Conservation (phyloP, 768 basidiomycete genomes). For the Mycena amicta region DNA sequence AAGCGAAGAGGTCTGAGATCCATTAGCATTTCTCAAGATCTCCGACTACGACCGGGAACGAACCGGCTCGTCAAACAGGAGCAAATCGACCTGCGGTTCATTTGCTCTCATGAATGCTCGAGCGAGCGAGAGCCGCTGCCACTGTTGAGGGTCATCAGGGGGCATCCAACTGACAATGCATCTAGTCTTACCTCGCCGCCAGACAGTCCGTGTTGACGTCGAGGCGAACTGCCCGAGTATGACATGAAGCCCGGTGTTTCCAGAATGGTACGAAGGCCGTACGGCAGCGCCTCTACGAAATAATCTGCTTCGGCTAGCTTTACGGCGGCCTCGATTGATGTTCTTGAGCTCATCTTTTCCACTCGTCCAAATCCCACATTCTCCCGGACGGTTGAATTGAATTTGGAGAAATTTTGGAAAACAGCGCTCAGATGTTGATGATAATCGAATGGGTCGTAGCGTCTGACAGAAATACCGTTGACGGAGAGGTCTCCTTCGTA, state of each 20-base stretch:
- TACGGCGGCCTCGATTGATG: constrained; percentile 66
- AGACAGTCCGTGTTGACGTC: constrained; percentile 68
- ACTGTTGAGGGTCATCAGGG: constrained; percentile 43
- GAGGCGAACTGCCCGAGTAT: constrained; percentile 41
- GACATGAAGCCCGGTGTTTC: constrained; percentile 62
- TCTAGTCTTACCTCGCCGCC: constrained; percentile 73
- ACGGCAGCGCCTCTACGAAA: constrained; percentile 66
- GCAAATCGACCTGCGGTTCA: constrained; percentile 72
- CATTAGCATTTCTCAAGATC: constrained; percentile 8
- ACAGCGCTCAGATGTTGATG: constrained; percentile 79
- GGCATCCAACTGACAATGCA: not conserved
- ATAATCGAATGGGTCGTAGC: constrained; percentile 66
- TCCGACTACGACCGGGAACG: constrained; percentile 25
- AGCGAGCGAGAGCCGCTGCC: constrained; percentile 86
- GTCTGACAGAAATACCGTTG: constrained; percentile 71
- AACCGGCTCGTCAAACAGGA: constrained; percentile 86
- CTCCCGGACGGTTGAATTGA: constrained; percentile 74
- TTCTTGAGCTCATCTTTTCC: constrained; percentile 56
- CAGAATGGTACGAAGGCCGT: constrained; percentile 74
- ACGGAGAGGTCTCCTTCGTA: constrained; percentile 73
- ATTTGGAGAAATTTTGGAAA: constrained; percentile 86
- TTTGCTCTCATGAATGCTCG: constrained; percentile 85
- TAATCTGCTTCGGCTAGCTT: constrained; percentile 69
- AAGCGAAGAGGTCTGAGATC: constrained; percentile 69
- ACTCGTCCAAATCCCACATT: constrained; percentile 87